Evolutionary conservation across 306 rosid genomes (phyloP).

Genomic region (Cicer cuneatum): DNA sequence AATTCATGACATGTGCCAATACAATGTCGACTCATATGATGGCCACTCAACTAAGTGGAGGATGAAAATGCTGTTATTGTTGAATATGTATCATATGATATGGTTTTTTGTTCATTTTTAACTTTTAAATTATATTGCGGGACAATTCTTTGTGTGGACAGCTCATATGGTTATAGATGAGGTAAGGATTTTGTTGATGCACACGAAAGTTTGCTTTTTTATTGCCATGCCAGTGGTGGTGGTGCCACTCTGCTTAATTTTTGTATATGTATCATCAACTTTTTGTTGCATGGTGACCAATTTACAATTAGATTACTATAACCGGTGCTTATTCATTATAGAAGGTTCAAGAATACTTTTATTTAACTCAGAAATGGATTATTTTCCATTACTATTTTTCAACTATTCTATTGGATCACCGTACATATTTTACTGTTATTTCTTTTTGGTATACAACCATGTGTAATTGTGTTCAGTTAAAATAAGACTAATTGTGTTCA

Average conservation of each 20-base stretch:
- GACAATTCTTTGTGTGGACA: too few species aligned
- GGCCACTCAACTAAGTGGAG: slow-evolving; percentile 55
- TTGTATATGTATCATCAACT: neutral
- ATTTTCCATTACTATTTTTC: neutral
- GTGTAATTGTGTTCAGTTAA: too few species aligned
- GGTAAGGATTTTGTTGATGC: neutral
- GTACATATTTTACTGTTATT: too few species aligned
- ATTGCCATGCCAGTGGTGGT: neutral
- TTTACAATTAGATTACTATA: slow-evolving; percentile 5
- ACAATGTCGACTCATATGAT: slow-evolving; percentile 40
- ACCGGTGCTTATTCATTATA: neutral
- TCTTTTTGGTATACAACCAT: neutral
- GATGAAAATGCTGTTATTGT: slow-evolving; percentile 28
- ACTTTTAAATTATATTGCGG: too few species aligned
- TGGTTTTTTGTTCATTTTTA: too few species aligned
- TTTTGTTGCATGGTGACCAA: slow-evolving; percentile 9
- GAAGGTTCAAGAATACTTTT: neutral
- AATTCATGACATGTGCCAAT: slow-evolving; percentile 41
- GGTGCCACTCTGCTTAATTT: neutral
- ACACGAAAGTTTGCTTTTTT: neutral
- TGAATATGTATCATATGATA: slow-evolving; percentile 14
- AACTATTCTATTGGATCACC: neutral
- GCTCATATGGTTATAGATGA: neutral
- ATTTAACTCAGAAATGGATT: neutral
- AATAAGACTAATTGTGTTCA: too few species aligned